These are phyloP conservation scores for Petunia secreta DNA, from an alignment of 257 asterid genomes.

Conservation along the genomic window DNA sequence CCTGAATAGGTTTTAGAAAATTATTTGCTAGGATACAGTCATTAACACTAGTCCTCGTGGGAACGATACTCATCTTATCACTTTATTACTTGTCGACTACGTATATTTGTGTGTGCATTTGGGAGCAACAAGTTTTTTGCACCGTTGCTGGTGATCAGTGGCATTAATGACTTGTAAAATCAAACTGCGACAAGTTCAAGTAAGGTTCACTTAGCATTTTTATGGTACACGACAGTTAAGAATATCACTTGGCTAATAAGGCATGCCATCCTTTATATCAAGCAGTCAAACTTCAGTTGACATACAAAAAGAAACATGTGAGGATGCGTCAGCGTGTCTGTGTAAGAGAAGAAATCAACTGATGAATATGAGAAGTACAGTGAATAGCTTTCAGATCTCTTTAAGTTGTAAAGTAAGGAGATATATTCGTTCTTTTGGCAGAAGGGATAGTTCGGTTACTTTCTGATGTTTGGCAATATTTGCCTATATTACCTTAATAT, in stretches of 20 bases:
- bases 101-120: too few species aligned
- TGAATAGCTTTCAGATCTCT: constrained; percentile 14
- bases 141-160: background rate
- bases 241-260: background rate
- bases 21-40: too few species aligned
- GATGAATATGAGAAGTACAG: background rate
- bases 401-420: background rate
- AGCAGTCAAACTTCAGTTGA: background rate
- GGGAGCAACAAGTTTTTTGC: too few species aligned
- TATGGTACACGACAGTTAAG: background rate
- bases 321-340: background rate
- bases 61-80: too few species aligned
- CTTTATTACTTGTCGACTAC: too few species aligned
- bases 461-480: background rate
- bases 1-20: too few species aligned
- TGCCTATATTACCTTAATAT: too few species aligned
- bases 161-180: background rate
- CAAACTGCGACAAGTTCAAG: background rate
- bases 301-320: background rate
- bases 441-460: background rate
- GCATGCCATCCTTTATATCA: background rate
- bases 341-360: background rate
- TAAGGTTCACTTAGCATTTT: background rate
- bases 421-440: background rate
- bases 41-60: too few species aligned